A percentile compares a stretch with the other conserved stretches of the same genome.
Evolutionary conservation across 2,329 filamentous ascomycete species (phyloP).

Genomic region (Stenocarpella maydis): DNA sequence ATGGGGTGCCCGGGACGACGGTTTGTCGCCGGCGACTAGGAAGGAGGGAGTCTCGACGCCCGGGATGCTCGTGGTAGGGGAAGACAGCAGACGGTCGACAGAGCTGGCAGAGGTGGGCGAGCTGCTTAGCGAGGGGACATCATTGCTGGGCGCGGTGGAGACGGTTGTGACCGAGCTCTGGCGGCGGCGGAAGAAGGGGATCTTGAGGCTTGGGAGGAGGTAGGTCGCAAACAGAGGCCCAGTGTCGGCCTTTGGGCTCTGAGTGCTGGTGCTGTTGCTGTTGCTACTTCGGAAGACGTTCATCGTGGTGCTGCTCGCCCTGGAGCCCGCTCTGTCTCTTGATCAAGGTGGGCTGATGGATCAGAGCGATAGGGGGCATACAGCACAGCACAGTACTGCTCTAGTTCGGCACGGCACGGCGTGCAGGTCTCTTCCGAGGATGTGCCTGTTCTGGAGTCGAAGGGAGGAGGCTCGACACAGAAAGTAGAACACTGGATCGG

Average conservation of each 20-base stretch:
- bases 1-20: conserved; percentile 40
- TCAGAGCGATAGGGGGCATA: neutral
- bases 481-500: conserved; percentile 11
- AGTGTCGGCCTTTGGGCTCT: neutral
- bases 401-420: neutral
- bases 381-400: neutral
- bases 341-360: neutral
- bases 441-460: conserved; percentile 18
- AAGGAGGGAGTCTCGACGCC: conserved; percentile 37
- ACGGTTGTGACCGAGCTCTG: conserved; percentile 41
- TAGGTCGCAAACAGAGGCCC: conserved; percentile 55
- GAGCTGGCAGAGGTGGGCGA: conserved; percentile 38
- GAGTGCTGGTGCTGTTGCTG: conserved; percentile 8
- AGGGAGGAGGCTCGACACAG: conserved; percentile 17
- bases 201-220: conserved; percentile 59
- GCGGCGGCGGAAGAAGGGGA: conserved; percentile 57
- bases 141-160: conserved; percentile 38
- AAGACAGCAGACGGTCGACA: conserved; percentile 38
- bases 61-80: conserved; percentile 39
- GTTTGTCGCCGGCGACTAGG: conserved; percentile 35
- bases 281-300: conserved; percentile 20
- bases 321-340: neutral
- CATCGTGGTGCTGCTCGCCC: conserved; percentile 3
- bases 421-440: conserved; percentile 5
- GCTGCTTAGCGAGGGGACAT: conserved; percentile 38